These are phyloP conservation scores for Pilatotrama ljubarskyi DNA, from an alignment of 768 basidiomycete species.

Conservation along the genomic window DNA sequence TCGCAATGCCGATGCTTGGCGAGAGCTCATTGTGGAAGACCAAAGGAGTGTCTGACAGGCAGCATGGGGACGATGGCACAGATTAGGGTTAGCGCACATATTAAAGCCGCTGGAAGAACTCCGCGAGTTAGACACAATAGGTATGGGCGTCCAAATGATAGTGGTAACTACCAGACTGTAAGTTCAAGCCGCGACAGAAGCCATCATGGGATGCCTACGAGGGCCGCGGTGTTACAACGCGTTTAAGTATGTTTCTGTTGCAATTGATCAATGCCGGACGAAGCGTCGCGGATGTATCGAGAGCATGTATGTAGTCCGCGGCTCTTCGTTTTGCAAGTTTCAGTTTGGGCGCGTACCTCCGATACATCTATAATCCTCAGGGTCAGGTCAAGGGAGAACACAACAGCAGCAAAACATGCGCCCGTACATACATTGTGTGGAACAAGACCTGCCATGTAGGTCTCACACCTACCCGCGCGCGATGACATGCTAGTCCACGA, in stretches of 20 bases:
- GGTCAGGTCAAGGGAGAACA: slow-evolving; percentile 2
- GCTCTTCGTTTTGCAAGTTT: not conserved
- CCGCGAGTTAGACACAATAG: slow-evolving; percentile 4
- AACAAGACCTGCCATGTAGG: slow-evolving; percentile 10
- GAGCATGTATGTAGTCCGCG: not conserved
- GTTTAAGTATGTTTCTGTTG: not conserved
- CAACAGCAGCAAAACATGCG: not conserved
- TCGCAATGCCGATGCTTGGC: slow-evolving; percentile 5
- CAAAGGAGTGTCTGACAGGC: not conserved
- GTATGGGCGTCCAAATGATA: not conserved
- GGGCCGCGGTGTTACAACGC: slow-evolving; percentile 14
- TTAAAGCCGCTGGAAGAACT: slow-evolving; percentile 3
- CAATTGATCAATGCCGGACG: not conserved
- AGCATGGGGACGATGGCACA: slow-evolving; percentile 6
- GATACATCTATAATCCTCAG: slow-evolving; percentile 1
- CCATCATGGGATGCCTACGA: not conserved
- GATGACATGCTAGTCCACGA: not conserved
- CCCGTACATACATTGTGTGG: not conserved
- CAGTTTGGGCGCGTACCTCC: not conserved
- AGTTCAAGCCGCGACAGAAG: not conserved
- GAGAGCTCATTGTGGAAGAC: not conserved
- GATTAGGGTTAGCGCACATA: slow-evolving; percentile 7
- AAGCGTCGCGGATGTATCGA: slow-evolving; percentile 17
- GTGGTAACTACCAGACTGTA: not conserved
- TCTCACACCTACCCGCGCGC: not conserved